Base-by-base conservation (phyloP, 192 early-diverging fungal species). In the Mortierella antarctica region DNA sequence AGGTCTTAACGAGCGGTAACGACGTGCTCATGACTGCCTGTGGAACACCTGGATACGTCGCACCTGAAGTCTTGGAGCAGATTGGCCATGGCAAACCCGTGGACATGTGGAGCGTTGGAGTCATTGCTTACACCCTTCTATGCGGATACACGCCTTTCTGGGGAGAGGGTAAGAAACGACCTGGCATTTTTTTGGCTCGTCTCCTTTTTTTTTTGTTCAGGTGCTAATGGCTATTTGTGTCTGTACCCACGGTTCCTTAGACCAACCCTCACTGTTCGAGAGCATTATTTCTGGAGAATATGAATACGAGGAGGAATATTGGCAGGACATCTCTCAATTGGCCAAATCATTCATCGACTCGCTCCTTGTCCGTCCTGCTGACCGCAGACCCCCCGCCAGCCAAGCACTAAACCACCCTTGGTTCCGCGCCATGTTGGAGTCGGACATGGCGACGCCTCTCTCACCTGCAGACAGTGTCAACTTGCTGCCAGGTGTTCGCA, bases 321-420 rank as follows among this genome's bases (percentile, higher is more conserved):
- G 93, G 93, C 85, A 86, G 67, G 95, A 95, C 20, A 74, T 84
- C n/a, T 81, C 83, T 20, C 51, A 39, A 17, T 82, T 73, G 51
- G 91, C 87, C 79, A 91, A 91, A 75, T 85, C 88, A 58, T 92
- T 92, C 74, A 91, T 92, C 67, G 88, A 89, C 51, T 78, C 72
- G 60, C 76, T 89, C 13, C 73, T 92, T 41, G 72, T 81, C 55
- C 78, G 90, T 8, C 84, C 93, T 65, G 92, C 91, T 1, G 50
- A 67, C 46, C 64, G 84, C 42, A 91, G 94, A 61, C 85, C 92
- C 70, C 91, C 93, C 7, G 90, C 89, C 21, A 83, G 76, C 12
- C 84, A 94, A 66, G 94, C 94, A 12, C 82, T 95, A 54, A 58
- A 63, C 39, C 95, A 96, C 74, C 92, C 91, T 0, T 96, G 93